A percentile compares a stretch with the other conserved stretches of the same genome.
phyloP scores from a whole-genome alignment of 2,329 filamentous ascomycete genomes.

The Plectosphaerella sp. region DNA sequence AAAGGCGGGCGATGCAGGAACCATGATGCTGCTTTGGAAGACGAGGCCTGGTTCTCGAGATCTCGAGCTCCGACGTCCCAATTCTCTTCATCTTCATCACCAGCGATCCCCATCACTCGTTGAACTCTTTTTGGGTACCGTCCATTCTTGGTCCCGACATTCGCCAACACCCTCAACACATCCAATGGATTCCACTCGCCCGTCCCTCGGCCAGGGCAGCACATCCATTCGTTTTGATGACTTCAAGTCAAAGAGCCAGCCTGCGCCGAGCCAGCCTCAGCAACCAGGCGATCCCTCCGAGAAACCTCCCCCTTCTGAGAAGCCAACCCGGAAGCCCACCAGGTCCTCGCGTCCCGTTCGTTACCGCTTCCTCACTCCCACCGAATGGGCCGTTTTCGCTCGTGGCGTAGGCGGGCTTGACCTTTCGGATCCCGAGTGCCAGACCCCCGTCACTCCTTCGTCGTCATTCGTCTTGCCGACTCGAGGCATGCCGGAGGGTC shows the following conservation, averaged over 20 bases:
- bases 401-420: slow-evolving; percentile 41
- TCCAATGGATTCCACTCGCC: neutral
- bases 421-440: slow-evolving; percentile 34
- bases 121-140: too few relatives aligned
- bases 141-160: too few relatives aligned
- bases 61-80: too few relatives aligned
- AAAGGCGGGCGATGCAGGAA: too few relatives aligned
- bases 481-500: slow-evolving; percentile 39
- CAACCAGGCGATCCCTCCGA: neutral
- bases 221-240: neutral
- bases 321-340: neutral
- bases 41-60: too few relatives aligned
- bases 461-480: slow-evolving; percentile 39
- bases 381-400: slow-evolving; percentile 43
- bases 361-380: slow-evolving; percentile 35
- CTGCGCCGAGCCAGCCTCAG: neutral
- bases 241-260: neutral
- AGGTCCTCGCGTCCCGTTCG: slow-evolving; percentile 2
- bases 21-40: too few relatives aligned
- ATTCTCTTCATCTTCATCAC: too few relatives aligned
- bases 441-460: slow-evolving; percentile 32
- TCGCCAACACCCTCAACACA: too few relatives aligned
- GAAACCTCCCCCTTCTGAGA: neutral
- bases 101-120: too few relatives aligned
- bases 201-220: neutral